Evolutionary conservation across 306 rosid genomes (phyloP), one percentile per base, ranked within the genome.

Genomic region (Begonia loranthoides): DNA sequence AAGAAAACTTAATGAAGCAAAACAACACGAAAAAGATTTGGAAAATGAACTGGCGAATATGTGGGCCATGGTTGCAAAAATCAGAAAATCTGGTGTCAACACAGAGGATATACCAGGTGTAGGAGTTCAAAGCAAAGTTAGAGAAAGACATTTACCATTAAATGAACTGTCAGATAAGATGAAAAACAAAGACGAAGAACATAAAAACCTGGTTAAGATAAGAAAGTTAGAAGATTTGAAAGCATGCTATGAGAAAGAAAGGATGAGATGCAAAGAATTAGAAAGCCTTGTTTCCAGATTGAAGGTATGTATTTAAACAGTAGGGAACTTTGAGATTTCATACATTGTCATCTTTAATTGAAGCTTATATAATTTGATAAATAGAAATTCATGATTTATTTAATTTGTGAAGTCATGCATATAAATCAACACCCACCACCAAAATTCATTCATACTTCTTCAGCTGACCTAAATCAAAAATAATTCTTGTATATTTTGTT

Each of bases 41-140:
- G 89, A 79, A 66, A 71, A 73, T 55, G 95, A 87, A 74, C 84
- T 87, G 52, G 71, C 77, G 19, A 73, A 76, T 73, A 79, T 79
- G 86, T 80, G 68, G 79, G 60, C 41, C 48, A 54, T 70, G 68
- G 66, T 86, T 57, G 69, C 81, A 47, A 73, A 70, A 64, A 64
- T 70, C 75, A 73, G 75, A 54, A 73, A 66, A 62, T 70, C 78
- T 41, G 67, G 68, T 59, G 54, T 39, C 49, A 73, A 54, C 57
- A 28, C 60, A 6, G 79, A 78, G 49, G 83, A 76, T 16, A 66
- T 44, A 52, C 62, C 76, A 49, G 66, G 66, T 10, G 73, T 57
- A 59, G 62, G 63, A 51, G 52, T 50, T 71, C 73, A 65, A 65
- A 49, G 58, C 48, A 66, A 78, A 62, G 49, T 48, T 24, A 70